phyloP scores from a whole-genome alignment of 2,329 filamentous ascomycete species.

The Phoma sp. region DNA sequence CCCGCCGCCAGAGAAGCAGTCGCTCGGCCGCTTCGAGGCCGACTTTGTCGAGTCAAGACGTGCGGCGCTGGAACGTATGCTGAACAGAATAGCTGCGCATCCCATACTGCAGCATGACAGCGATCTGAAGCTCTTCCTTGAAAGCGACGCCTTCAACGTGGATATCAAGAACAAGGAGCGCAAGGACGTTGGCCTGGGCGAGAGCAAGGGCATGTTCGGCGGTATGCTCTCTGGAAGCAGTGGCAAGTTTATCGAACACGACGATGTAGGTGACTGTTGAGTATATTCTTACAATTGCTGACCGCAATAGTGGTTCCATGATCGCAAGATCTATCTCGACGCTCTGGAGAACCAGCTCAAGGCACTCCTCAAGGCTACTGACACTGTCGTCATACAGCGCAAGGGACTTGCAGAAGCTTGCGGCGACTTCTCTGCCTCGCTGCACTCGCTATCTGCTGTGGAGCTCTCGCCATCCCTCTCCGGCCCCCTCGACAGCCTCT shows the following conservation, averaged over 20 bases:
- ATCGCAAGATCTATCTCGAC: conserved; percentile 92
- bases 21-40: conserved; percentile 91
- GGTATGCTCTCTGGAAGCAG: conserved; percentile 77
- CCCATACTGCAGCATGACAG: conserved; percentile 90
- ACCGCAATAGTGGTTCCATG: conserved; percentile 85
- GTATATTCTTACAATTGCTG: conserved; percentile 1
- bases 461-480: conserved; percentile 90
- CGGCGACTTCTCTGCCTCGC: conserved; percentile 87
- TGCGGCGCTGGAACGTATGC: conserved; percentile 93
- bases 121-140: conserved; percentile 94
- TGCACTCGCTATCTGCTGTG: conserved; percentile 91
- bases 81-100: conserved; percentile 93
- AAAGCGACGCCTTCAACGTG: conserved; percentile 94
- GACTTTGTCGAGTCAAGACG: conserved; percentile 95
- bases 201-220: conserved; percentile 93
- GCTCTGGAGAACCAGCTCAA: conserved; percentile 91
- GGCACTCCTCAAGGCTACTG: conserved; percentile 89
- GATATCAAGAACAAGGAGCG: conserved; percentile 98
- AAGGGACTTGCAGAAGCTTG: conserved; percentile 94
- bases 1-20: conserved; percentile 96
- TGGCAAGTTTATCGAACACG: conserved; percentile 94
- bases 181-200: conserved; percentile 81
- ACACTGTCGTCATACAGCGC: conserved; percentile 88
- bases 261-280: conserved; percentile 71
- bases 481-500: conserved; percentile 86